A percentile compares a stretch with the other conserved stretches of the same genome.
These are phyloP conservation scores for Globisporangium perplexum DNA, from an alignment of 352 stramenopile genomes.

Conservation along the genomic window DNA sequence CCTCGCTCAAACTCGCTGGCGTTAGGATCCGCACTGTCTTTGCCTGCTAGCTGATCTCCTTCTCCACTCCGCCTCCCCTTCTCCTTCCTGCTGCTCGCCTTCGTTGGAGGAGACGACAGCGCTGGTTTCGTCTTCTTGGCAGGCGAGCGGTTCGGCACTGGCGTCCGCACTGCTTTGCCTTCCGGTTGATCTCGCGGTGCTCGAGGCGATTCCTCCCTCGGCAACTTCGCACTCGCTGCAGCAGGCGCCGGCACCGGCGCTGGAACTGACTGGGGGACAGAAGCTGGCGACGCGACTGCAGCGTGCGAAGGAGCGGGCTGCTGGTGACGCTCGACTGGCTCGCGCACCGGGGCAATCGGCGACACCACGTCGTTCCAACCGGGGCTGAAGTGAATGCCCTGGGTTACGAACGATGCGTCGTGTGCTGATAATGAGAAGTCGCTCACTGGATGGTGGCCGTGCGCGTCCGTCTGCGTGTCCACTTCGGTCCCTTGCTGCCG, in stretches of 20 bases:
- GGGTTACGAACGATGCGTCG: slow-evolving; percentile 10
- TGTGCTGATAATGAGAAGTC: slow-evolving; percentile 12
- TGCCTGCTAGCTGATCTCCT: not conserved
- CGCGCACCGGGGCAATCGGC: not conserved
- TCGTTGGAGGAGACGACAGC: slow-evolving; percentile 8
- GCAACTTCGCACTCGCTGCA: not conserved
- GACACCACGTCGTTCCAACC: slow-evolving; percentile 7
- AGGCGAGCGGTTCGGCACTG: not conserved
- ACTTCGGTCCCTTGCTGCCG: not conserved
- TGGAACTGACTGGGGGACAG: not conserved
- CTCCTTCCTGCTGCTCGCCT: slow-evolving; percentile 7
- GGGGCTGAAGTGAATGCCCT: slow-evolving; percentile 12
- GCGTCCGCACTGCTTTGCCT: not conserved
- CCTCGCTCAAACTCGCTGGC: slow-evolving; percentile 22
- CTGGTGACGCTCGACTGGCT: not conserved
- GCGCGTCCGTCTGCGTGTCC: slow-evolving; percentile 5
- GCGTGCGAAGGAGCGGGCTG: not conserved
- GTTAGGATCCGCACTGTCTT: slow-evolving; percentile 1
- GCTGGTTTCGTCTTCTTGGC: not conserved
- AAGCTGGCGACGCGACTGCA: not conserved
- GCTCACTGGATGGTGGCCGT: not conserved
- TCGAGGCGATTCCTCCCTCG: not conserved
- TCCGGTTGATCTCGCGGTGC: not conserved
- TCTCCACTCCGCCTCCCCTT: slow-evolving; percentile 1
- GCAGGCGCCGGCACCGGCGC: not conserved